These are phyloP conservation scores for Picea engelmannii DNA, from an alignment of 83 land plant genomes.

Conservation along the genomic window DNA sequence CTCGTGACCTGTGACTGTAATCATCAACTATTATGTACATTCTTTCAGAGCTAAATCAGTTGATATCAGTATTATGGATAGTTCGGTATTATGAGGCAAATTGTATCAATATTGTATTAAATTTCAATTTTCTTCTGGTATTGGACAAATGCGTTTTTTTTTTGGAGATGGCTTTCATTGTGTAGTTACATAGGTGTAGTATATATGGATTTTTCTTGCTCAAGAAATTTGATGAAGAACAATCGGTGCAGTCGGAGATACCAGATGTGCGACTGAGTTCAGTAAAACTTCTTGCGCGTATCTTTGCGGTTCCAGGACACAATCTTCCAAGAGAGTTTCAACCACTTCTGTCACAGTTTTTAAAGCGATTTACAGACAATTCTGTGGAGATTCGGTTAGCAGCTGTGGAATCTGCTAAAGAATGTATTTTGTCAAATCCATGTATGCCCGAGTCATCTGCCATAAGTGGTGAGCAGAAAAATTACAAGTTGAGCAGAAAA, in stretches of 20 bases:
- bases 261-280: slow-evolving; percentile 28
- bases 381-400: no score
- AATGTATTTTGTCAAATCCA: no score
- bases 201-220: neutral
- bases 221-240: neutral
- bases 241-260: neutral
- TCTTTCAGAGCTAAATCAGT: neutral
- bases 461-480: no score
- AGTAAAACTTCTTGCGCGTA: slow-evolving; percentile 38
- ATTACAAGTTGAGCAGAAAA: no score
- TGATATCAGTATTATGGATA: neutral
- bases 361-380: no score
- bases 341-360: slow-evolving; percentile 37
- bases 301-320: slow-evolving; percentile 38
- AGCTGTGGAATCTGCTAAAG: no score
- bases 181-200: neutral
- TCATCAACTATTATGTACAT: neutral
- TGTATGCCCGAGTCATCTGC: no score
- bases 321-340: slow-evolving; percentile 36
- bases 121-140: neutral
- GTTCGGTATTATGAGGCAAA: no score
- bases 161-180: neutral
- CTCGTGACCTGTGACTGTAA: no score
- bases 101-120: neutral
- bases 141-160: neutral